Base-by-base conservation (phyloP, 306 rosid genomes). In the Inga laurina region DNA sequence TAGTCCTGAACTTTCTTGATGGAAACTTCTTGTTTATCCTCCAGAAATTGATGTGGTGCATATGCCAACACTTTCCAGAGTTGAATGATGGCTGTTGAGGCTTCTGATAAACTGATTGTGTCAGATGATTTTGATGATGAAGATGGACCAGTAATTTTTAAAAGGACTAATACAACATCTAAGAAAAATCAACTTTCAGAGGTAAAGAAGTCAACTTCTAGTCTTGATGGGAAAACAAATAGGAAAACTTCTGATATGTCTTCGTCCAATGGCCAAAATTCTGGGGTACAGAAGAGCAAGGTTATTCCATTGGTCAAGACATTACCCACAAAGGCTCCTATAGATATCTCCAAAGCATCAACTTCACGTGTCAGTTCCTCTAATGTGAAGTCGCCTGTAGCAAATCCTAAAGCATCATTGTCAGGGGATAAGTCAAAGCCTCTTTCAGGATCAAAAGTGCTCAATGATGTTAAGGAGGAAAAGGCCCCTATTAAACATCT, bases 41-140 rank as follows among this genome's bases (percentile, higher is more conserved):
- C 49, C 87, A 80, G 88, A 82, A 56, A 72, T 82, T 70, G 27
- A 46, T 66, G 83, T 87, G 82, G 84, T 84, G 80, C 72, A 65
- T 80, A 69, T 82, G 86, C 83, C 30, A 21, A 43, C 52, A 85
- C 48, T 66, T 56, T 73, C 57, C 7, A 64, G 69, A 52, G 74
- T 73, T 85, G 85, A 62, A 85, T 83, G 48, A 88, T 88, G 89
- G 91, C 91, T 85, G 84, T 88, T 48, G 91, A 88, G 82, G 78
- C 88, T 85, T 80, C 88, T n/a, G 81, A 37, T 77, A 85, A 83
- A 85, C 78, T 83, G 18, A 83, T 51, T 72, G 2, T 85, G 67
- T 81, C 84, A 0, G 35, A 41, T 61, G 72, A 68, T 12, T 68
- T 54, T 27, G 87, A 73, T 1, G 87, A 66, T 24, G 80, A 80